A percentile compares a stretch with the other conserved stretches of the same genome.
These are phyloP conservation scores for Taphrina betulina DNA, from an alignment of 1,139 yeast genomes.

Conservation along the genomic window DNA sequence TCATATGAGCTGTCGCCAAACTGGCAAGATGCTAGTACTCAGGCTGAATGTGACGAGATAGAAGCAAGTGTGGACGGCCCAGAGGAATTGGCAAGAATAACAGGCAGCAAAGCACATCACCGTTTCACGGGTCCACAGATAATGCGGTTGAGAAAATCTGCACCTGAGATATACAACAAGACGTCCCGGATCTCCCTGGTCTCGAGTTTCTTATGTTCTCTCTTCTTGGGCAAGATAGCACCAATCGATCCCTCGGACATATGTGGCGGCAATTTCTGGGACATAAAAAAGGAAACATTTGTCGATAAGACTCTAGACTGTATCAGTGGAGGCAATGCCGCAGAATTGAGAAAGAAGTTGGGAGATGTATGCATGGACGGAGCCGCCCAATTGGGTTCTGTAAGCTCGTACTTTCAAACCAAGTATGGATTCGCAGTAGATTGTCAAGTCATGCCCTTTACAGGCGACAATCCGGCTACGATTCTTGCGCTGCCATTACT, in stretches of 20 bases:
- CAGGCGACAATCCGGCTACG: constrained; percentile 91
- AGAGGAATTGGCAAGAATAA: constrained; percentile 60
- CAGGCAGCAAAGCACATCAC: constrained; percentile 88
- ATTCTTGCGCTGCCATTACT: constrained; percentile 75
- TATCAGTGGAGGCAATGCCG: constrained; percentile 44
- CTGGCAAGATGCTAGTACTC: constrained; percentile 94
- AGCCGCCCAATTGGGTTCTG: constrained; percentile 42
- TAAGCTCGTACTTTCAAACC: constrained; percentile 59
- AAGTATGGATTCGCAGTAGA: constrained; percentile 56
- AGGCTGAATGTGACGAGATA: constrained; percentile 61
- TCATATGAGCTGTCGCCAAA: constrained; percentile 73
- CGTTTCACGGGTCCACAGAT: constrained; percentile 91
- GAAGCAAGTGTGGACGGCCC: constrained; percentile 66
- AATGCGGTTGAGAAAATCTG: constrained; percentile 62
- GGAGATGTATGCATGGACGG: constrained; percentile 50
- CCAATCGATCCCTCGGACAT: constrained; percentile 80
- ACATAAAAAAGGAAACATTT: constrained; percentile 56
- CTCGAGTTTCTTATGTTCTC: constrained; percentile 72
- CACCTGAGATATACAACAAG: constrained; percentile 54
- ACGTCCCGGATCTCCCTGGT: constrained; percentile 70
- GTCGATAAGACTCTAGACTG: constrained; percentile 53
- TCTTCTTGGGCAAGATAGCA: constrained; percentile 63
- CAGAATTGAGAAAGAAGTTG: constrained; percentile 51
- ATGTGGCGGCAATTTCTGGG: constrained; percentile 88
- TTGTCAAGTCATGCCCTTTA: constrained; percentile 67